phyloP scores from a whole-genome alignment of 371 early-diverging fungal species.

The Mucor velutinosus region DNA sequence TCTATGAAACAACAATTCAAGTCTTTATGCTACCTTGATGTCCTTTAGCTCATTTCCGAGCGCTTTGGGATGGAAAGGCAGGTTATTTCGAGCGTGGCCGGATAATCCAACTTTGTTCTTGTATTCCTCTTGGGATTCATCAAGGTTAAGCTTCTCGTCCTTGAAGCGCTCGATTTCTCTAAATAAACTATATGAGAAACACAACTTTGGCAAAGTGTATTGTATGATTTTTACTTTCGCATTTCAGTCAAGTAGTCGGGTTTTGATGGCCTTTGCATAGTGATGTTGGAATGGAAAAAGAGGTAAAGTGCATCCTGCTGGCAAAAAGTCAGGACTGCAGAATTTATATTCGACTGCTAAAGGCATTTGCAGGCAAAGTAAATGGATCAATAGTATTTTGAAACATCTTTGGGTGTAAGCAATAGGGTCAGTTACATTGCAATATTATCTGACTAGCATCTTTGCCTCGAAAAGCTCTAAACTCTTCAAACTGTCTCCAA shows the following conservation, averaged over 20 bases:
- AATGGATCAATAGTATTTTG: neutral
- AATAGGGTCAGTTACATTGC: neutral
- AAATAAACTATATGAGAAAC: neutral
- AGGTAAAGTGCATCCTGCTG: neutral
- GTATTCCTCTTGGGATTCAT: neutral
- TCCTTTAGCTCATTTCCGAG: neutral
- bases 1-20: neutral
- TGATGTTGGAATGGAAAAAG: neutral
- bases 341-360: neutral
- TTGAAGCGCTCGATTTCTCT: neutral
- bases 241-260: neutral
- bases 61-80: conserved; percentile 1
- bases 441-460: neutral
- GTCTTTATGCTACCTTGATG: neutral
- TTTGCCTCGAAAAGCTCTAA: neutral
- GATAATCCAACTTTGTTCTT: conserved; percentile 1
- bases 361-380: neutral
- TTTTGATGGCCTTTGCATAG: neutral
- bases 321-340: neutral
- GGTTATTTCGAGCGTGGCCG: neutral
- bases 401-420: neutral
- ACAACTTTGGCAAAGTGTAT: neutral
- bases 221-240: neutral
- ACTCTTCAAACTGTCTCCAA: neutral
- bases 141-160: neutral